Evolutionary conservation across 495 filamentous ascomycete species (phyloP).

Genomic region (Hypomontagnella submonticulosa): DNA sequence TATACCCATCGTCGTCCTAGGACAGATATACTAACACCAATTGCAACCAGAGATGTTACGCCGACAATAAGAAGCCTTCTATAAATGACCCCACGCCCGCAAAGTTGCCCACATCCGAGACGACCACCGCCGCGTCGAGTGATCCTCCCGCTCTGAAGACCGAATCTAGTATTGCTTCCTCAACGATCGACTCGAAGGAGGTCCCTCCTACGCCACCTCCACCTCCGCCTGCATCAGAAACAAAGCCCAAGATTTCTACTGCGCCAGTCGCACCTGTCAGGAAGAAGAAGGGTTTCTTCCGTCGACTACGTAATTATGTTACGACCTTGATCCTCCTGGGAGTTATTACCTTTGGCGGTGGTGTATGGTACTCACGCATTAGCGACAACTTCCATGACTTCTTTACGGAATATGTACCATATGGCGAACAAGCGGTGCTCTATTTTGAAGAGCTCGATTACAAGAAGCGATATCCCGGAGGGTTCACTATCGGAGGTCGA

Average conservation of each 20-base stretch:
- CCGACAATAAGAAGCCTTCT: slow-evolving; percentile 64
- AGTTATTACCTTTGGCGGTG: slow-evolving; percentile 82
- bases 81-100: slow-evolving; percentile 61
- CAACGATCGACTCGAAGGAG: slow-evolving; percentile 69
- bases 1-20: neutral
- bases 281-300: slow-evolving; percentile 79
- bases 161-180: slow-evolving; percentile 53
- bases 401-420: slow-evolving; percentile 97
- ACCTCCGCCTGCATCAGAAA: slow-evolving; percentile 51
- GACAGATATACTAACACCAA: slow-evolving; percentile 21
- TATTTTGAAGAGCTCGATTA: slow-evolving; percentile 98
- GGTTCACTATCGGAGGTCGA: slow-evolving; percentile 60
- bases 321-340: slow-evolving; percentile 76
- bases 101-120: slow-evolving; percentile 68
- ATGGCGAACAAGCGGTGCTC: slow-evolving; percentile 93
- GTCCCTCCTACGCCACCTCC: slow-evolving; percentile 69
- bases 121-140: slow-evolving; percentile 61
- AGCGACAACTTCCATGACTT: slow-evolving; percentile 99
- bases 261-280: slow-evolving; percentile 56
- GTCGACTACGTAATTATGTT: slow-evolving; percentile 72
- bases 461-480: slow-evolving; percentile 86
- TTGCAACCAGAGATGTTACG: slow-evolving; percentile 65
- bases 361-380: slow-evolving; percentile 89
- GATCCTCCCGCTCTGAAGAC: slow-evolving; percentile 58
- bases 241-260: slow-evolving; percentile 22